Base-by-base conservation (phyloP, 1,284 basidiomycete species). In the Veloboletus limbatus region DNA sequence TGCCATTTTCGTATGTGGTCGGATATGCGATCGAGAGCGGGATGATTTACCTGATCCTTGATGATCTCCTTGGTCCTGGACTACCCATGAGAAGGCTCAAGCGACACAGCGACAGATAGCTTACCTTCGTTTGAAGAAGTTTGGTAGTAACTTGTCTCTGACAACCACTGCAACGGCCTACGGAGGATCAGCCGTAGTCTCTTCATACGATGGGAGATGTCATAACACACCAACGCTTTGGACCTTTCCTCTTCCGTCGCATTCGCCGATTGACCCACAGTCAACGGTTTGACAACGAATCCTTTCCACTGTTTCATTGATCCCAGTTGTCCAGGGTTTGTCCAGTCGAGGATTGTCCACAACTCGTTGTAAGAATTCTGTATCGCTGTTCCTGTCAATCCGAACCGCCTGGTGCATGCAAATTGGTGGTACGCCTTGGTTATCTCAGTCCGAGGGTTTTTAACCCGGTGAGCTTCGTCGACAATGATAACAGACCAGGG, bases 291-390 rank as follows among this genome's bases (percentile, higher is more conserved):
- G 17, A 78, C 76, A 6, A 92, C 74, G 52, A 71, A 81, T 9
- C 71, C 71, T 45, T 81, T 77, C 88, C 89, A 93, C 47, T 92
- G 82, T 30, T 72, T 75, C 34, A 67, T 62, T 1, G 77, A 78
- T 0, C 89, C 90, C 5, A 91, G 57, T 8, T 70, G 69, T 2
- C 81, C 83, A 0, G 88, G 88, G 53, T 82, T 87, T 13, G 82
- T 83, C 87, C 87, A 92, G 57, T 91, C 78, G 25, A 93, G 67
- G 38, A 92, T 80, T 0, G 87, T 86, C 82, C 88, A 92, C 42
- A 94, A 69, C 62, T 95, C 92, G 34, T 79, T 75, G 56, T 92
- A 91, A 0, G 80, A 79, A 55, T 94, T 95, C 60, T 95, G 92
- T 30, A 95, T 91, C 0, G 88, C 83, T 8, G 85, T 88, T 8